A percentile compares a stretch with the other conserved stretches of the same genome.
Conservation (phyloP, 345 rosid genomes). For the Diplotaxis tenuifolia region DNA sequence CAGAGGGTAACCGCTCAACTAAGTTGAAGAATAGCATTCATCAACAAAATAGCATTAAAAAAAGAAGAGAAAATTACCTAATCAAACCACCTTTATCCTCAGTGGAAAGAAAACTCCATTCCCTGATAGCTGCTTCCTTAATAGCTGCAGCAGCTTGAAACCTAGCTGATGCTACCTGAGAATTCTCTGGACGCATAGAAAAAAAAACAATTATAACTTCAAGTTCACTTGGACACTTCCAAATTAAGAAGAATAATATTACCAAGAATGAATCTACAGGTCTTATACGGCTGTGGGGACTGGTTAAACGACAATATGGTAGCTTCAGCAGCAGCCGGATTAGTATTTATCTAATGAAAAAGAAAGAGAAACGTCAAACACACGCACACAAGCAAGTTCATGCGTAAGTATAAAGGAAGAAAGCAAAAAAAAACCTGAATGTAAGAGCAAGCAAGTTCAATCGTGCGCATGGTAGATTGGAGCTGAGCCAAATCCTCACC, state of each 20-base stretch:
- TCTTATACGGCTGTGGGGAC: constrained; percentile 79
- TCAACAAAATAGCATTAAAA: not conserved
- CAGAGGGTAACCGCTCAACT: no score
- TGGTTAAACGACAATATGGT: constrained; percentile 72
- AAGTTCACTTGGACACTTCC: not conserved
- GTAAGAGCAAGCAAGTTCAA: constrained; percentile 87
- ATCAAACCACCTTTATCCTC: constrained; percentile 77
- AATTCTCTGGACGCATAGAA: constrained; percentile 58
- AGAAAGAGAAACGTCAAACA: not conserved
- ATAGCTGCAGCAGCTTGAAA: constrained; percentile 96
- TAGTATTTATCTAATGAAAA: constrained; percentile 59
- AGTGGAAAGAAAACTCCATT: constrained; percentile 73
- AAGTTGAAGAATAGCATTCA: not conserved
- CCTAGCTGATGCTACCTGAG: constrained; percentile 88
- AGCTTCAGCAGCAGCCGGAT: constrained; percentile 79
- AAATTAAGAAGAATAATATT: not conserved
- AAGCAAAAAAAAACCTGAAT: constrained; percentile 69
- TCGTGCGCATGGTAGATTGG: constrained; percentile 82
- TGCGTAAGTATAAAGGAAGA: not conserved
- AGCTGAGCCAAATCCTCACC: constrained; percentile 59
- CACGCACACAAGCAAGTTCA: not conserved
- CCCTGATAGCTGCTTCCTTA: constrained; percentile 91
- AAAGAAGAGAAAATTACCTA: constrained; percentile 43
- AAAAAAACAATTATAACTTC: not conserved
- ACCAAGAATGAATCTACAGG: constrained; percentile 89